Evolutionary conservation across 2,329 filamentous ascomycete species (phyloP).

Genomic region (Exophiala viscosa): DNA sequence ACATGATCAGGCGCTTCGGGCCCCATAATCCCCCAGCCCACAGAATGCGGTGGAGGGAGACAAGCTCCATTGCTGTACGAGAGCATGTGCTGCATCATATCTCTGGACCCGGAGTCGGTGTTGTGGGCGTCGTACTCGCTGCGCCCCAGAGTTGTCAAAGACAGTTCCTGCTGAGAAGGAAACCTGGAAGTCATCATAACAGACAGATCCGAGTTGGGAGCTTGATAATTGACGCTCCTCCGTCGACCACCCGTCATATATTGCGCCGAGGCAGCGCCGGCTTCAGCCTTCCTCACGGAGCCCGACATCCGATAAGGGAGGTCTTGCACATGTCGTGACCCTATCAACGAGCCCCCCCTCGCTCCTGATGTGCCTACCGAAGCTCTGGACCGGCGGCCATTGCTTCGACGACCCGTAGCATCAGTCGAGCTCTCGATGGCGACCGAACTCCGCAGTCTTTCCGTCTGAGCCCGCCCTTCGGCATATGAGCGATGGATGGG

Average conservation of each 20-base stretch:
- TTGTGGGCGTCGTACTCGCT: background rate
- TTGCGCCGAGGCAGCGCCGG: background rate
- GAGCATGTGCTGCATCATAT: slow-evolving; percentile 9
- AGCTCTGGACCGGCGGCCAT: background rate
- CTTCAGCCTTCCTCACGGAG: background rate
- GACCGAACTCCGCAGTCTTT: too few relatives aligned
- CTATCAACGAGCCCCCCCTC: background rate
- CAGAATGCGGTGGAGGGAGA: background rate
- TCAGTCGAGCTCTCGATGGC: too few relatives aligned
- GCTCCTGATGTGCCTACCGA: background rate
- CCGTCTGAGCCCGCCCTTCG: too few relatives aligned
- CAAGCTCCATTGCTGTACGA: slow-evolving; percentile 2
- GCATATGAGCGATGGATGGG: too few relatives aligned
- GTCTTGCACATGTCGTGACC: background rate
- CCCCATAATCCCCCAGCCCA: slow-evolving; percentile 17
- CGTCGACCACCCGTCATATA: background rate
- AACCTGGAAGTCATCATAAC: background rate
- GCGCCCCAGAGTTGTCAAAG: slow-evolving; percentile 2
- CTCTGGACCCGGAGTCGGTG: background rate
- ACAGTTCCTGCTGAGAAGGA: background rate
- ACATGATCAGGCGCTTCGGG: slow-evolving; percentile 13
- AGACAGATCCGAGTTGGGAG: background rate
- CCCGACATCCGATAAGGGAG: background rate
- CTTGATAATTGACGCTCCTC: background rate
- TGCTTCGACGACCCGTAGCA: background rate